phyloP scores from a whole-genome alignment of 2,329 filamentous ascomycete genomes.

The Ophiocordyceps unilateralis region DNA sequence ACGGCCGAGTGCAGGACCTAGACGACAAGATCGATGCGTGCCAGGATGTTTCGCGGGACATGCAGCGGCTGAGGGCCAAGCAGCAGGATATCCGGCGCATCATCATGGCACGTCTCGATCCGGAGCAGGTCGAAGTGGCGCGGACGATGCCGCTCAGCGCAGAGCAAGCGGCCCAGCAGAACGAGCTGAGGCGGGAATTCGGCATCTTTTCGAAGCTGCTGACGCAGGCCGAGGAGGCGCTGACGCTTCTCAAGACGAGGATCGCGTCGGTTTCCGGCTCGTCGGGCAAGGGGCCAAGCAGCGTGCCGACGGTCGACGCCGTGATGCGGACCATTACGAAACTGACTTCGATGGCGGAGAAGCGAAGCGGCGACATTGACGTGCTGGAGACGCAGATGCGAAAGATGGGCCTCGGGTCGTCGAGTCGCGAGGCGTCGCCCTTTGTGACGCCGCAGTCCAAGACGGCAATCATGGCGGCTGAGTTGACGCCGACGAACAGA shows the following conservation, averaged over 20 bases:
- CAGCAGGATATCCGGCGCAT: conserved; percentile 63
- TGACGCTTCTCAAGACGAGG: conserved; percentile 64
- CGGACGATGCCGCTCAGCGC: conserved; percentile 61
- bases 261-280: conserved; percentile 42
- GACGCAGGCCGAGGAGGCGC: conserved; percentile 60
- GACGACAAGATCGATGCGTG: conserved; percentile 52
- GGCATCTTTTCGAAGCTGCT: conserved; percentile 58
- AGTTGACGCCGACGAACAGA: conserved; percentile 21
- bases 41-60: conserved; percentile 50
- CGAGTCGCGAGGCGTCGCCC: conserved; percentile 25
- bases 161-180: conserved; percentile 71
- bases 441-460: conserved; percentile 20
- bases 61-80: conserved; percentile 54
- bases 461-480: conserved; percentile 26
- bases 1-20: conserved; percentile 51
- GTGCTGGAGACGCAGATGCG: conserved; percentile 77
- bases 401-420: conserved; percentile 40
- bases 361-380: conserved; percentile 79
- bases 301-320: conserved; percentile 73
- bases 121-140: conserved; percentile 45
- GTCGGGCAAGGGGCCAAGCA: conserved; percentile 25
- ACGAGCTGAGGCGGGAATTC: conserved; percentile 63
- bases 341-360: conserved; percentile 85
- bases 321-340: conserved; percentile 82
- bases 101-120: conserved; percentile 52